These are phyloP conservation scores for Fusarium subtropicale DNA, from an alignment of 2,329 filamentous ascomycete genomes.

Conservation along the genomic window DNA sequence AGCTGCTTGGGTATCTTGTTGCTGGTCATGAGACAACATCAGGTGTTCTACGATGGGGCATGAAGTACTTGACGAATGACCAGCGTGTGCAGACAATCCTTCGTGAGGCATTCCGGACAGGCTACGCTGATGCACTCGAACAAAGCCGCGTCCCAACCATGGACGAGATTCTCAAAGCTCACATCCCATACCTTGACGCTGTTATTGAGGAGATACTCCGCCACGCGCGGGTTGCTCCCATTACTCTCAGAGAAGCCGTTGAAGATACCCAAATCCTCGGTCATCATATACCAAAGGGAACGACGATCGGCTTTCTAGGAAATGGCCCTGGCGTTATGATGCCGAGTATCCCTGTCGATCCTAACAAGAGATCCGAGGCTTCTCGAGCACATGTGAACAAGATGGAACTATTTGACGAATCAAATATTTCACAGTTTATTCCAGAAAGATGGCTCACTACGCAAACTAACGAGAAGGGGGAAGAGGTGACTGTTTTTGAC, in stretches of 20 bases:
- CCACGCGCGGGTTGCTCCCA: slow-evolving; percentile 40
- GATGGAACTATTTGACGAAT: slow-evolving; percentile 40
- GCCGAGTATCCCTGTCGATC: slow-evolving; percentile 36
- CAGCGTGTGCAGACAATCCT: slow-evolving; percentile 46
- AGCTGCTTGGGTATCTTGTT: slow-evolving; percentile 44
- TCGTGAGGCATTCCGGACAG: slow-evolving; percentile 37
- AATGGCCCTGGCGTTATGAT: slow-evolving; percentile 46
- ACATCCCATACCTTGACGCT: slow-evolving; percentile 53
- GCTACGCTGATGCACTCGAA: slow-evolving; percentile 29
- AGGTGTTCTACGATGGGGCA: slow-evolving; percentile 36
- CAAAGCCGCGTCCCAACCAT: slow-evolving; percentile 43
- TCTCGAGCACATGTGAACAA: background rate
- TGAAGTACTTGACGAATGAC: slow-evolving; percentile 43
- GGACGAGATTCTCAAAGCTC: slow-evolving; percentile 46
- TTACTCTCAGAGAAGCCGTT: slow-evolving; percentile 47
- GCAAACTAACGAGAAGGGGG: background rate
- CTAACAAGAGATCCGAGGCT: slow-evolving; percentile 19
- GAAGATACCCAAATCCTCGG: slow-evolving; percentile 52
- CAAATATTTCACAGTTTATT: slow-evolving; percentile 45
- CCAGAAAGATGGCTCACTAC: slow-evolving; percentile 54
- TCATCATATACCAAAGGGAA: slow-evolving; percentile 51
- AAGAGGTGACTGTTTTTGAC: slow-evolving; percentile 28
- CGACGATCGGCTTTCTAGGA: slow-evolving; percentile 44
- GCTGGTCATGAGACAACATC: slow-evolving; percentile 47
- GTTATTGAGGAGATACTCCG: slow-evolving; percentile 54